phyloP scores from a whole-genome alignment of 352 stramenopile genomes.

The Blastocystis sp. region DNA sequence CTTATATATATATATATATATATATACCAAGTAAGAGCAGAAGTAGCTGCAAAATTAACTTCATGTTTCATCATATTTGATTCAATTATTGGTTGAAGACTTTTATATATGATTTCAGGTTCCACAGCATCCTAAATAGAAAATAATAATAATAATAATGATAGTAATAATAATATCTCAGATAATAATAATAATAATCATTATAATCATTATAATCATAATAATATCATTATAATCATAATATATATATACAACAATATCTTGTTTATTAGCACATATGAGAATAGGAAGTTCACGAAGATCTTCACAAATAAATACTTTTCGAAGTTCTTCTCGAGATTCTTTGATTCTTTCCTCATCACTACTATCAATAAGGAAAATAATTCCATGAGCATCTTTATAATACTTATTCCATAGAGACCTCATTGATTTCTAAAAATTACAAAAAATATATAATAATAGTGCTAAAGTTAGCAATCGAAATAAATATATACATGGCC shows the following conservation, averaged over 20 bases:
- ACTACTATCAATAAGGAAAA: constrained; percentile 59
- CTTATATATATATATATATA: neutral
- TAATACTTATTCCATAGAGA: constrained; percentile 68
- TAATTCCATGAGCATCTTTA: constrained; percentile 59
- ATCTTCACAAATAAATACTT: constrained; percentile 39
- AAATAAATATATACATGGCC: constrained; percentile 53
- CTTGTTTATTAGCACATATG: constrained; percentile 60
- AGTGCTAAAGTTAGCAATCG: too few relatives aligned
- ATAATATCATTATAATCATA: neutral
- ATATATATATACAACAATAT: constrained; percentile 43
- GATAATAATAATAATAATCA: too few relatives aligned
- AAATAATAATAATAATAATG: too few relatives aligned
- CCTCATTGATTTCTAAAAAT: constrained; percentile 52
- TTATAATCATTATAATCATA: too few relatives aligned
- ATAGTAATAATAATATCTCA: too few relatives aligned
- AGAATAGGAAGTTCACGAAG: constrained; percentile 54
- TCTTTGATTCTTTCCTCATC: constrained; percentile 56
- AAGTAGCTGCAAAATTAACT: constrained; percentile 22
- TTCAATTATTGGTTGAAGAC: constrained; percentile 22
- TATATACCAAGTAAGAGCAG: constrained; percentile 17
- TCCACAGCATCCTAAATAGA: constrained; percentile 34
- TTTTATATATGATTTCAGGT: constrained; percentile 34
- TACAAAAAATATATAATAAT: neutral
- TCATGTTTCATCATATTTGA: constrained; percentile 30
- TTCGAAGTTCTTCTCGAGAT: constrained; percentile 55